Base-by-base conservation (phyloP, 768 basidiomycete genomes). In the Leucocoprinus leucothites region DNA sequence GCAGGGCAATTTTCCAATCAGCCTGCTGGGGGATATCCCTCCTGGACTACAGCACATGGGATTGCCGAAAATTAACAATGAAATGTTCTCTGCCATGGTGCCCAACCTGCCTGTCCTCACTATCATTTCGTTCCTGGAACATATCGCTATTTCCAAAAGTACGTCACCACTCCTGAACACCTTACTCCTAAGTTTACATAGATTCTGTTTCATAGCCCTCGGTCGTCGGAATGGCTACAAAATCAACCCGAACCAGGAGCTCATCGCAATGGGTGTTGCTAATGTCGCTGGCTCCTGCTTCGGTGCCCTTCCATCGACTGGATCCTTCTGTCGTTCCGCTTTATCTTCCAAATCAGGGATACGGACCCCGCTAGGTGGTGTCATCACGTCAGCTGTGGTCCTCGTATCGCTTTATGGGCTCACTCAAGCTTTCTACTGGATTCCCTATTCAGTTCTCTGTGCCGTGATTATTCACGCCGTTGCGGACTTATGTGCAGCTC, bases 261-360 rank as follows among this genome's bases (percentile, higher is more conserved):
- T 98, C 47, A 90, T 98, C 62, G 94, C 96, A 40, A 98, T 99
- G 61, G 96, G 96, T n/a, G 92, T 98, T 18, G 90, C 94, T n/a
- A 96, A 96, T 69, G 90, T 90, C 1, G 65, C 97, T 58, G 96
- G 96, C 2, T 88, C 91, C 16, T 75, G 90, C 61, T 98, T 99
- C 69, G 81, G 78, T 44, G 96, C 94, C 0, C 98, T 97, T 69
- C 95, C 97, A 7, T 92, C 96, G 0, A 98, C 97, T 11, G 97
- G 97, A 1, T 98, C 95, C 0, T 99, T 99, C 81, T 97, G 94
- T 35, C 90, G 97, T 18, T 91, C 94, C 2, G 97, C 97, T 2
- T 76, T 99, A 65, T 94, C 97, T 71, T 85, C 91, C 28, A 98
- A 96, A 70, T 95, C 92, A 0, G 97, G 97, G 45, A 96, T 98